Evolutionary conservation across 2,329 filamentous ascomycete species (phyloP), one percentile per base, ranked within the genome.

Genomic region (Hypoxylon sp.): DNA sequence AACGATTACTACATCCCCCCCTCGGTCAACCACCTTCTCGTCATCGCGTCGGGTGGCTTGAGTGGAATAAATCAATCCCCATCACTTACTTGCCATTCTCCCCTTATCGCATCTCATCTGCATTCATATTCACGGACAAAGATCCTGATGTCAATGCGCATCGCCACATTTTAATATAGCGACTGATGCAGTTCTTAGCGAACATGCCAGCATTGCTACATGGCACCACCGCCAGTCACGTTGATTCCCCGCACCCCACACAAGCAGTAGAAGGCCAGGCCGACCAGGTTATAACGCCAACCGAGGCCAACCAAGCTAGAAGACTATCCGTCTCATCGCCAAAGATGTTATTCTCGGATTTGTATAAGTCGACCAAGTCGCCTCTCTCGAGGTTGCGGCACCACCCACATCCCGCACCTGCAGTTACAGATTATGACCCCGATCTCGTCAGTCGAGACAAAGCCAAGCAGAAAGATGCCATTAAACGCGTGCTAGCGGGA

Each of bases 401-500:
- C 56, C 66, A 62, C 60, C 67, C 61, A 55, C 67, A 54, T 52
- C 63, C 45, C 43, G 63, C 54, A 66, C 63, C 46, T 43, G 51
- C 55, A 32, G 55, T 57, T 35, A 59, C 71, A 31, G 74, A 84
- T 61, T 80, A 83, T 61, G 80, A 86, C 54, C 76, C 80, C 13
- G 84, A 87, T 63, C 74, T 87, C 4, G 69, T 84, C 38, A 85
- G 80, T 66, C 79, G 75, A 63, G 84, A 87, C 65, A 86, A 86
- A 66, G 55, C 69, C 17, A 84, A 79, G 70, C 81, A 85, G 60
- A 87, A 86, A 64, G 81, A 84, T 29, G 84, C 84, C 8, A 78
- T 87, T 25, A 81, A 75, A 62, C 78, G 73, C 40, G 81, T 79
- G 59, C 70, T 88, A 1, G 69, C 72, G 2, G 74, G 77, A 15